Conservation (phyloP, 176 grass and related monocot genomes). For the Pontederia crassipes region DNA sequence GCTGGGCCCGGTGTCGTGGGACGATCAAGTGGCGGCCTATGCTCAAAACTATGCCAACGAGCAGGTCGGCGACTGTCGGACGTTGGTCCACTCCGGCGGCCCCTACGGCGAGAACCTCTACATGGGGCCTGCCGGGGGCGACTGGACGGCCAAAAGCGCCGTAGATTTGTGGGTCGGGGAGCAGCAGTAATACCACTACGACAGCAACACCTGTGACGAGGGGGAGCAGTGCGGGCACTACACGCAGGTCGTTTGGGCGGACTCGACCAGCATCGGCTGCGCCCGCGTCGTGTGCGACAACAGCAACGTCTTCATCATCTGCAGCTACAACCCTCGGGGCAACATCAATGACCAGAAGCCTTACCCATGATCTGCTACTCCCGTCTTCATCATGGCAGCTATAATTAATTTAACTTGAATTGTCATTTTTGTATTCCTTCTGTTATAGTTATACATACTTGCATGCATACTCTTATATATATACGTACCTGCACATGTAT, state of each 20-base stretch:
- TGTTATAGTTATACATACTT: no score
- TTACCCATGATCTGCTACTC: no score
- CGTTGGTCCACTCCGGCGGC: background rate
- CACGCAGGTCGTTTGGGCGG: background rate
- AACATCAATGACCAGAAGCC: background rate
- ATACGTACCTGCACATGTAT: no score
- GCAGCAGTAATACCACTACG: background rate
- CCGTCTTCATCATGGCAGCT: no score
- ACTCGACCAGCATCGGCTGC: background rate
- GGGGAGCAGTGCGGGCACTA: background rate
- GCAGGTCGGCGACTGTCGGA: background rate
- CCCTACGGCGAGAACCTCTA: conserved; percentile 3
- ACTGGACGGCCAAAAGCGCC: background rate
- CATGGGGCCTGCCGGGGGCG: background rate
- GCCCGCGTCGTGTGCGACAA: background rate
- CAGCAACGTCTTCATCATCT: background rate
- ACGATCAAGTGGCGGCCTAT: no score
- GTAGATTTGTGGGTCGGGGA: background rate
- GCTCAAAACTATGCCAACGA: no score
- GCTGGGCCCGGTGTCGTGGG: no score
- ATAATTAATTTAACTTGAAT: no score
- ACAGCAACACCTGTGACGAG: background rate
- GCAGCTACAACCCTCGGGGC: background rate
- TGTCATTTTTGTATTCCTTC: no score
- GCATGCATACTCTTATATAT: no score